These are phyloP conservation scores for Tinospora cordifolia DNA, from an alignment of 164 flowering plant species.

Conservation along the genomic window DNA sequence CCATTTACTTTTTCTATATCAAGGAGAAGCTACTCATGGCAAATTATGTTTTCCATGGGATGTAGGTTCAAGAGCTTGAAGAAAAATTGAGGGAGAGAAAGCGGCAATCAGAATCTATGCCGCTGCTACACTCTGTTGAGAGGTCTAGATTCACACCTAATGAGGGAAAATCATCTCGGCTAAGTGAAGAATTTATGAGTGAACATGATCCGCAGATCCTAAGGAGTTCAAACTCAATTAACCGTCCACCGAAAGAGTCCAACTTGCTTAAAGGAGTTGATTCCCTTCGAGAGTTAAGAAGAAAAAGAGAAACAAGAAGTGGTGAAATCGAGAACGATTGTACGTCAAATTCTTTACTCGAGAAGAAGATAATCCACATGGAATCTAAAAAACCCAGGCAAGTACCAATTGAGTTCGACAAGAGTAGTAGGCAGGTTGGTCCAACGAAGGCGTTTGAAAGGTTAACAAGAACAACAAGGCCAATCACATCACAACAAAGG, in stretches of 20 bases:
- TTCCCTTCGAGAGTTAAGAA: constrained; percentile 32
- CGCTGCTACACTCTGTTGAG: constrained; percentile 23
- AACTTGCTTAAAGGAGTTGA: constrained; percentile 31
- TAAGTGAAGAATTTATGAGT: constrained; percentile 24
- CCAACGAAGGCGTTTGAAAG: constrained; percentile 39
- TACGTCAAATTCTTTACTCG: constrained; percentile 15
- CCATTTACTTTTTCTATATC: no score
- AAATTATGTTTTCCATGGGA: background rate
- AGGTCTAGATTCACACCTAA: constrained; percentile 32
- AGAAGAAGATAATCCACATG: constrained; percentile 24
- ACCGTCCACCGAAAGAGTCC: constrained; percentile 36
- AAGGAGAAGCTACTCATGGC: no score
- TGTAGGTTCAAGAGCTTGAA: constrained; percentile 69
- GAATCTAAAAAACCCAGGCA: constrained; percentile 29
- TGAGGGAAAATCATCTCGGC: constrained; percentile 20
- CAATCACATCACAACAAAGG: constrained; percentile 32
- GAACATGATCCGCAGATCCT: constrained; percentile 44
- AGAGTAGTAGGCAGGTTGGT: constrained; percentile 32
- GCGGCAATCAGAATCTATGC: constrained; percentile 17
- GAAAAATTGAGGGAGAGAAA: constrained; percentile 44
- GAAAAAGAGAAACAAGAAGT: constrained; percentile 47
- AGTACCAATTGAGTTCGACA: constrained; percentile 27
- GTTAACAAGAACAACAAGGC: constrained; percentile 33
- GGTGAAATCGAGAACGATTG: constrained; percentile 46
- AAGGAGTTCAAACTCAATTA: constrained; percentile 40